Conservation (phyloP, 2,329 filamentous ascomycete species). For the Botrytis galanthina region DNA sequence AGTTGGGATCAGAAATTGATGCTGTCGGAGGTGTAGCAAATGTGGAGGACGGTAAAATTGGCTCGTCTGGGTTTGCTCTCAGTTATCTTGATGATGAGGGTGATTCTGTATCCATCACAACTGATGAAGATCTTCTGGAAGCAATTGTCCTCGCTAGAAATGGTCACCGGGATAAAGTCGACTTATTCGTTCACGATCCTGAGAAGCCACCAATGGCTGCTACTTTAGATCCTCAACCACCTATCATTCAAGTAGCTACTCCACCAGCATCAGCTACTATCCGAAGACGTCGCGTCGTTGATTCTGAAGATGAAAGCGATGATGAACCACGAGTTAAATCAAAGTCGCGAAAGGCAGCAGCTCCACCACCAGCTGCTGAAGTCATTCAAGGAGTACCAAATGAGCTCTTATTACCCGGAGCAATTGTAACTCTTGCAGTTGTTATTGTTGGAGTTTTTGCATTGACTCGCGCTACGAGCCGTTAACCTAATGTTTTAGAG, state of each 20-base stretch:
- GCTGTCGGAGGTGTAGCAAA: conserved; percentile 76
- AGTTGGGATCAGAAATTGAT: conserved; percentile 81
- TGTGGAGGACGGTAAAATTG: conserved; percentile 76
- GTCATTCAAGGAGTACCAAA: conserved; percentile 90
- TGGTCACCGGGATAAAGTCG: conserved; percentile 83
- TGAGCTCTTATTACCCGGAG: conserved; percentile 86
- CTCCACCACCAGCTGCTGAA: conserved; percentile 52
- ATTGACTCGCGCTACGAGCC: conserved; percentile 64
- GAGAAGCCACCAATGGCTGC: conserved; percentile 78
- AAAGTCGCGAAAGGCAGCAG: conserved; percentile 38
- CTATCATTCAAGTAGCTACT: conserved; percentile 52
- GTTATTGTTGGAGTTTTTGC: conserved; percentile 94
- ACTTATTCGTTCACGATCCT: conserved; percentile 93
- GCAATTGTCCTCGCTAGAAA: conserved; percentile 81
- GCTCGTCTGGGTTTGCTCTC: conserved; percentile 77
- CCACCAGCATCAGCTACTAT: conserved; percentile 46
- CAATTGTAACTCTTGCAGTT: conserved; percentile 90
- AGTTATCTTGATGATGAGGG: conserved; percentile 97
- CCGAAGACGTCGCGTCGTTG: conserved; percentile 49
- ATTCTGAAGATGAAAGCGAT: conserved; percentile 52
- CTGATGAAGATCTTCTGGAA: conserved; percentile 88
- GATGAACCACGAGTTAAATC: conserved; percentile 45
- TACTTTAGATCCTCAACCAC: conserved; percentile 56
- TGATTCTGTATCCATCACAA: conserved; percentile 94
- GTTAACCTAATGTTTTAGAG: conserved; percentile 37